A percentile compares a stretch with the other conserved stretches of the same genome.
phyloP scores from a whole-genome alignment of 1,139 yeast genomes.

The Ashbya aceris region DNA sequence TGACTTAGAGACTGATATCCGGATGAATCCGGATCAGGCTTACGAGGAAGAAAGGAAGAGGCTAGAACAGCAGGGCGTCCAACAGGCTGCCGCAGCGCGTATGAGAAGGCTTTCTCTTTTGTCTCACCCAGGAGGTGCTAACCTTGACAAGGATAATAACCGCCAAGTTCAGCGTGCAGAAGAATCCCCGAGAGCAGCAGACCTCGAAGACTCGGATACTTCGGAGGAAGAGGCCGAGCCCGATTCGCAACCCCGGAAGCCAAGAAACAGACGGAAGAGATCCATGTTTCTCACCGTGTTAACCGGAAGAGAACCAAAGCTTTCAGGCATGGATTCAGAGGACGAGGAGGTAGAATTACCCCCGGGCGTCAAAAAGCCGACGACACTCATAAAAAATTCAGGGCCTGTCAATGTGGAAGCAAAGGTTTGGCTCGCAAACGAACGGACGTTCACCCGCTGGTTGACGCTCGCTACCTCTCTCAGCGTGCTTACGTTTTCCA shows the following conservation, averaged over 20 bases:
- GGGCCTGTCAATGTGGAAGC: constrained; percentile 94
- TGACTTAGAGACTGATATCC: constrained; percentile 74
- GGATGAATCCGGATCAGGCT: constrained; percentile 67
- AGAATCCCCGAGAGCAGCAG: constrained; percentile 22
- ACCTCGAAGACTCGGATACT: constrained; percentile 37
- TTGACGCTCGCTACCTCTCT: constrained; percentile 81
- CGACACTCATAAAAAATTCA: constrained; percentile 67
- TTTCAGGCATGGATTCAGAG: constrained; percentile 67
- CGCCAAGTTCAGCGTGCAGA: not conserved
- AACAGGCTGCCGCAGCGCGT: constrained; percentile 37
- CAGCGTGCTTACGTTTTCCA: constrained; percentile 78
- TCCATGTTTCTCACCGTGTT: constrained; percentile 24
- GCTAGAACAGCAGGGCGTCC: constrained; percentile 37
- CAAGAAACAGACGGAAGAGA: constrained; percentile 10
- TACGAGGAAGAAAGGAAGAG: constrained; percentile 46
- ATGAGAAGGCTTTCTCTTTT: constrained; percentile 29
- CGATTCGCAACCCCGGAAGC: constrained; percentile 1
- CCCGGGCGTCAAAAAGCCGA: constrained; percentile 81
- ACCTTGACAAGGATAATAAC: not conserved
- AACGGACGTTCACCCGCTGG: constrained; percentile 96
- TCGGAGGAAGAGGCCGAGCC: constrained; percentile 31
- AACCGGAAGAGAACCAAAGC: constrained; percentile 30
- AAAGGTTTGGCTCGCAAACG: constrained; percentile 97
- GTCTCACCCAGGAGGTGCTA: constrained; percentile 3
- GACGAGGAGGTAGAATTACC: constrained; percentile 83